Evolutionary conservation across 2,329 filamentous ascomycete species (phyloP), one percentile per base, ranked within the genome.

Genomic region (Pestalotiopsis sp.): DNA sequence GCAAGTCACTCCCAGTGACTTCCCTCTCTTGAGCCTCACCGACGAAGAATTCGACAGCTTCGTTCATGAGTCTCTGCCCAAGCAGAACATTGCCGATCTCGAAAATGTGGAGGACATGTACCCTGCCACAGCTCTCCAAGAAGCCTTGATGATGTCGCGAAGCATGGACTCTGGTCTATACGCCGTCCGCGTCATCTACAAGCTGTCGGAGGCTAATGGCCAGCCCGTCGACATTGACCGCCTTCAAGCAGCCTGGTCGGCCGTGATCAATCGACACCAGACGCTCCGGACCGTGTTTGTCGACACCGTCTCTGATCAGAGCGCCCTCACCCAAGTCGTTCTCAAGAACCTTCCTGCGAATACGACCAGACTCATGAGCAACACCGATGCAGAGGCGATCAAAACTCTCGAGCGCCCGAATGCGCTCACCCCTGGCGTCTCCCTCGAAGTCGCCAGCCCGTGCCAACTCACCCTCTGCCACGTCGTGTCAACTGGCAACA

Each of bases 81-180:
- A 68, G n/a, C 67, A 68, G 11, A 72, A 66, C 4, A 66, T 66
- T 38, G 23, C 25, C 11, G 27, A 57, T 13, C 20, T 66, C 5
- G 20, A 39, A 12, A 27, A 38, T 3, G 63, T 66, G 3, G 83
- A 87, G 63, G 86, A 89, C 68, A 75, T 86, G 0, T 89, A 87
- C 66, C 86, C 86, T 2, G 87, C 85, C 76, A 86, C 85, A 0
- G 82, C 86, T 0, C 77, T 87, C 1, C 87, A 89, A 69, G 86
- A 87, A 72, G 85, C 83, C 1, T 80, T 89, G 2, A 84, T 89
- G 79, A 56, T 66, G 63, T 66, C 68, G 4, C 49, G 68, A 36
- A 67, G 68, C 12, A 67, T 68, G 13, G 62, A 68, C 25, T 52
- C 68, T 17, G 64, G 39, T 13, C 38, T 67, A 20, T 67, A 66